phyloP scores from a whole-genome alignment of 2,329 filamentous ascomycete species.

The Gnomoniopsis sp. region DNA sequence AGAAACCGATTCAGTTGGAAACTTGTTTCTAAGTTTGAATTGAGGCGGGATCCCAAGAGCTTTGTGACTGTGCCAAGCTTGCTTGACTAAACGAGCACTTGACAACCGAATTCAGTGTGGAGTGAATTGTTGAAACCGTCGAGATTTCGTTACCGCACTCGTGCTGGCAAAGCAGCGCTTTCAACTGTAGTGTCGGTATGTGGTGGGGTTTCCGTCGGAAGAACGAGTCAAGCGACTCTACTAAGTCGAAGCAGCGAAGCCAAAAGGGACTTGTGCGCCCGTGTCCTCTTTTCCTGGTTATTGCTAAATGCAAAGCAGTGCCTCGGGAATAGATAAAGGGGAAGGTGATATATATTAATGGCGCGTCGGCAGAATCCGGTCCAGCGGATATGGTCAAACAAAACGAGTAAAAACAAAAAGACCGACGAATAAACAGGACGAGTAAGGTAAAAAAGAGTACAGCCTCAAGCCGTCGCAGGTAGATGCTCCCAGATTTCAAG shows the following conservation, averaged over 20 bases:
- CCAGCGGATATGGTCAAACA: conserved; percentile 10
- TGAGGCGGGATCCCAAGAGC: neutral
- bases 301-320: neutral
- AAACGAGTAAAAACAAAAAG: neutral
- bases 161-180: neutral
- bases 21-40: neutral
- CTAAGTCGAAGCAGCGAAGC: neutral
- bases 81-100: too few relatives aligned
- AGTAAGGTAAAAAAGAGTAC: neutral
- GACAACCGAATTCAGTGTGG: too few relatives aligned
- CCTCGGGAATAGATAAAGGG: neutral
- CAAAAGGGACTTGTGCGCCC: neutral
- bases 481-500: neutral
- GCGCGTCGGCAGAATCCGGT: conserved; percentile 11
- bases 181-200: conserved; percentile 6
- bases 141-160: neutral
- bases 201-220: neutral
- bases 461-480: conserved; percentile 12
- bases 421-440: neutral
- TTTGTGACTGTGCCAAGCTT: too few relatives aligned
- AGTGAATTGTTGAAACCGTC: neutral
- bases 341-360: neutral
- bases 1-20: conserved; percentile 1
- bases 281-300: neutral
- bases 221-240: neutral